These are phyloP conservation scores for Sporothrix dimorphospora DNA, from an alignment of 2,329 filamentous ascomycete genomes.

Conservation along the genomic window DNA sequence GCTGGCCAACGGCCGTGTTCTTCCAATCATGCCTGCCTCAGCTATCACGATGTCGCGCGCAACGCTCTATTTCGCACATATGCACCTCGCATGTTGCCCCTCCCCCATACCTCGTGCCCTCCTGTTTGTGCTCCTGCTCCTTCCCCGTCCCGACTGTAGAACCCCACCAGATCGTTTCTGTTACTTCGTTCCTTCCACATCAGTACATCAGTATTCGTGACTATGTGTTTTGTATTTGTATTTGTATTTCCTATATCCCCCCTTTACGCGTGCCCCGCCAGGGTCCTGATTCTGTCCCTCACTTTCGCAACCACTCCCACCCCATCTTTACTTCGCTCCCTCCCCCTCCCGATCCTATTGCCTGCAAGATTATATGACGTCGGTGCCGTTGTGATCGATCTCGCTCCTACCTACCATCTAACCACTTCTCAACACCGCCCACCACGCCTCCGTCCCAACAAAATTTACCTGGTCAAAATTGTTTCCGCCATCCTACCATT, in stretches of 20 bases:
- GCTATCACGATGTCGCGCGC: conserved; percentile 32
- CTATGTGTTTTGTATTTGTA: neutral
- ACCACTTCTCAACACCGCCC: neutral
- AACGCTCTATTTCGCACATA: conserved; percentile 22
- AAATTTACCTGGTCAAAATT: neutral
- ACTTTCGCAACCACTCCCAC: neutral
- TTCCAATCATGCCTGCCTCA: conserved; percentile 32
- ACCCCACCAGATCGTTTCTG: conserved; percentile 3
- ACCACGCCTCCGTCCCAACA: neutral
- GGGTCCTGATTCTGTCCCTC: neutral
- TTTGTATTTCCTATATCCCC: conserved; percentile 13
- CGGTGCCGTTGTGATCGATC: conserved; percentile 6
- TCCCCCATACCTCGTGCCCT: conserved; percentile 24
- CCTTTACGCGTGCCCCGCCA: conserved; percentile 25
- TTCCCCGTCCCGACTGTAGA: conserved; percentile 8
- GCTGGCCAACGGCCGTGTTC: conserved; percentile 6
- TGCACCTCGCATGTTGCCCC: conserved; percentile 20
- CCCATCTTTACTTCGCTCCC: neutral
- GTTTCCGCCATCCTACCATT: neutral
- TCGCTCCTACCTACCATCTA: neutral
- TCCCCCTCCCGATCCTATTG: neutral
- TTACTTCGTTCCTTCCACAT: conserved; percentile 8
- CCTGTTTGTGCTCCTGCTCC: neutral
- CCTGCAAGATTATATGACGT: conserved; percentile 2
- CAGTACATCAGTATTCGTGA: conserved; percentile 4